Percentiles rank a stretch among this genome's conserved stretches.
Evolutionary conservation across 2,329 filamentous ascomycete species (phyloP).

Genomic region (Cladosporium colombiae): DNA sequence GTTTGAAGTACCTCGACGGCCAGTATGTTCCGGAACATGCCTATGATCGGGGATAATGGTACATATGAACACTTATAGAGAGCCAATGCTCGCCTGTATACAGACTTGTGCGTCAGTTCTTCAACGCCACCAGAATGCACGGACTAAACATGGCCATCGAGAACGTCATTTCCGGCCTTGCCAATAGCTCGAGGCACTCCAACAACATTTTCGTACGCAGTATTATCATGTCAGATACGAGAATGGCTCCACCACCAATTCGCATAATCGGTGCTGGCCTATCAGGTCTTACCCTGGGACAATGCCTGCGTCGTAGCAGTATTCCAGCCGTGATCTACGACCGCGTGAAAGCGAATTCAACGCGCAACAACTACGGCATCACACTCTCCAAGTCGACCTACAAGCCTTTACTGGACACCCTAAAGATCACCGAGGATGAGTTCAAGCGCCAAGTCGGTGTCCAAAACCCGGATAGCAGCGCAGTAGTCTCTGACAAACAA

Average conservation of each 20-base stretch:
- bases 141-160: neutral
- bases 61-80: no score
- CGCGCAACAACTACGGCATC: constrained; percentile 40
- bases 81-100: no score
- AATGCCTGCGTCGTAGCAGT: constrained; percentile 37
- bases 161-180: neutral
- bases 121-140: neutral
- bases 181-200: neutral
- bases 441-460: constrained; percentile 40
- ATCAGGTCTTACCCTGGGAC: constrained; percentile 45
- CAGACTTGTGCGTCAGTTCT: no score
- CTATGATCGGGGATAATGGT: no score
- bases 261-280: constrained; percentile 50
- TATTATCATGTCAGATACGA: constrained; percentile 57
- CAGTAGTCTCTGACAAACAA: constrained; percentile 14
- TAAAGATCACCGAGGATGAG: constrained; percentile 35
- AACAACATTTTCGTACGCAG: neutral
- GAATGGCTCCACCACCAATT: constrained; percentile 39
- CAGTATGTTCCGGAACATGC: no score
- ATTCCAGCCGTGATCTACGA: constrained; percentile 41
- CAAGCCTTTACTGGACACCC: constrained; percentile 35
- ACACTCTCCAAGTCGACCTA: constrained; percentile 40
- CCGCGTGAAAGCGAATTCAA: constrained; percentile 29
- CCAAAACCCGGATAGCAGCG: constrained; percentile 24
- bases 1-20: no score